Evolutionary conservation across 2,329 filamentous ascomycete genomes (phyloP), one percentile per base, ranked within the genome.

Genomic region (Xylariaceae sp.): DNA sequence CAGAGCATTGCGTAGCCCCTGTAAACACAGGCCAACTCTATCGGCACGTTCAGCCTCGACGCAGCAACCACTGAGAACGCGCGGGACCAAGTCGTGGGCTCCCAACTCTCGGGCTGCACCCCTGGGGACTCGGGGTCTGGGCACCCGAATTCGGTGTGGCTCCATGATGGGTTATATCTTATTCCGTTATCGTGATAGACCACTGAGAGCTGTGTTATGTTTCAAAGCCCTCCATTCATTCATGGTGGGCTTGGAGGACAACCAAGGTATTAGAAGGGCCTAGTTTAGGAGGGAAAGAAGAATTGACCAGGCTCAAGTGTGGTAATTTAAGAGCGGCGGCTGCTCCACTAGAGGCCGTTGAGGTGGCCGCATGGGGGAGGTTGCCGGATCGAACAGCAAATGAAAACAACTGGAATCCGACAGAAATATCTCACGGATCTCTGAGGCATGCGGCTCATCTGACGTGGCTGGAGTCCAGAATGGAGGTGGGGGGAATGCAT

Each of bases 21-120:
- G 72, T 12, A 85, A 73, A 36, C 72, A 70, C 16, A 70, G 60
- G 36, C 74, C 72, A 40, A 80, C 75, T 12, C 72, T 60, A 47
- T 80, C 76, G 49, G 77, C 78, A 56, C 76, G 72, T 51, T 79
- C 72, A 21, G 81, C 80, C 67, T 84, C 80, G 49, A 70, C 63
- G 61, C 73, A 80, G 63, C 81, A 84, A 32, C 79, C 78, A 53
- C 73, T 69, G 34, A 83, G 71, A 19, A 82, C 68, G 18, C 73
- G 67, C 42, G 64, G 60, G 18, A 66, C 58, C 47, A 60, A 53
- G 44, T 63, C 59, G n/a, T 63, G 64, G 36, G 45, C 42, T 32
- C 65, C 58, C 43, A 57, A 55, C 39, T 63, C 57, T 16, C 64
- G 64, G 53, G 55, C 57, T 10, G 34, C 37, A 19, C 8, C 18